Evolutionary conservation across 768 basidiomycete species (phyloP).

Genomic region (Clitopilus passeckerianus): DNA sequence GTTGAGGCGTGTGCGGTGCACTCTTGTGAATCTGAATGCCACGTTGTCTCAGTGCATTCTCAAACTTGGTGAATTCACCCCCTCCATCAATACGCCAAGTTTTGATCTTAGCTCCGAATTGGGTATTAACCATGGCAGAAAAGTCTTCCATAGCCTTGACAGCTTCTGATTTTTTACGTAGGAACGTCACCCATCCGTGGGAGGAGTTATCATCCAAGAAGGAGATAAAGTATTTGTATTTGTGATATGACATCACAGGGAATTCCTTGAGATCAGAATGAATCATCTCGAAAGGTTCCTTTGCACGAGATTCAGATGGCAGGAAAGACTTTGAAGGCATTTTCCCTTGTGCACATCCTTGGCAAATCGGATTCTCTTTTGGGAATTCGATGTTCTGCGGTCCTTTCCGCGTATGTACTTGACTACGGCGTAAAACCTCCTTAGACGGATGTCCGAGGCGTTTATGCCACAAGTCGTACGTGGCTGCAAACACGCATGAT

Average conservation of each 20-base stretch:
- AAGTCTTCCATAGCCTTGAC: slow-evolving; percentile 2
- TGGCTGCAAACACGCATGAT: too few relatives aligned
- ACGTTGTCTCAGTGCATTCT: neutral
- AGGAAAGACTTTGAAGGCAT: slow-evolving; percentile 11
- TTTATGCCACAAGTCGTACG: slow-evolving; percentile 3
- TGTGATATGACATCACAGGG: slow-evolving; percentile 11
- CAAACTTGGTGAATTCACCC: slow-evolving; percentile 2
- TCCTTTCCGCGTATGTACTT: neutral
- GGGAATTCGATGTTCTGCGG: neutral
- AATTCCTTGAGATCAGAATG: slow-evolving; percentile 17
- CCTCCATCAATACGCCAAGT: slow-evolving; percentile 9
- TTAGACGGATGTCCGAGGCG: slow-evolving; percentile 2
- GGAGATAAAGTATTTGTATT: slow-evolving; percentile 10
- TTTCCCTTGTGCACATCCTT: slow-evolving; percentile 14
- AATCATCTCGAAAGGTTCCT: slow-evolving; percentile 10
- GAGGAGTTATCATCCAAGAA: slow-evolving; percentile 13
- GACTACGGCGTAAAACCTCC: neutral
- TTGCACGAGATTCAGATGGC: slow-evolving; percentile 5
- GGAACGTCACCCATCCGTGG: slow-evolving; percentile 3
- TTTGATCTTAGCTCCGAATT: slow-evolving; percentile 1
- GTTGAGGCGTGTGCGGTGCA: slow-evolving; percentile 9
- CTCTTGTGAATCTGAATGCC: neutral
- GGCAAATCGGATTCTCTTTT: neutral
- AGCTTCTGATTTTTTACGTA: slow-evolving; percentile 6
- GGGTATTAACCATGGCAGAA: slow-evolving; percentile 3